Evolutionary conservation across 1,284 basidiomycete genomes (phyloP).

Genomic region (Trametes pubescens): DNA sequence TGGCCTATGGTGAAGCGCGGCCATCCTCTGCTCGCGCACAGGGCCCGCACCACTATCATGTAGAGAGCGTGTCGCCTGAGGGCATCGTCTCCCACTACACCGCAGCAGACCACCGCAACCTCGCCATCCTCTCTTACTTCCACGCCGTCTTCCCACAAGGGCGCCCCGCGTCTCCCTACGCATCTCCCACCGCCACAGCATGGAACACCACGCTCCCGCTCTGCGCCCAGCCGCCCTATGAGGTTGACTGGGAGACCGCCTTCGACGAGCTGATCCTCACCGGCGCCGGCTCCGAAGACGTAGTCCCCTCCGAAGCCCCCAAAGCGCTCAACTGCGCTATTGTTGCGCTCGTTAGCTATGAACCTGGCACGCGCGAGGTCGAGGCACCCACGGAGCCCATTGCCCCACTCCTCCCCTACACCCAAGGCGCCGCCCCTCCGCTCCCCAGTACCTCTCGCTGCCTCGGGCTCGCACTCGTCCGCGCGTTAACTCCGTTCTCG

Average conservation of each 20-base stretch:
- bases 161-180: conserved; percentile 25
- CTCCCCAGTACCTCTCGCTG: conserved; percentile 65
- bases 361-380: conserved; percentile 50
- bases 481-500: conserved; percentile 58
- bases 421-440: conserved; percentile 60
- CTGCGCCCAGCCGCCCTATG: conserved; percentile 72
- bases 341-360: conserved; percentile 73
- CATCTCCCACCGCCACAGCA: conserved; percentile 46
- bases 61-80: conserved; percentile 49
- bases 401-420: conserved; percentile 57
- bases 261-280: conserved; percentile 71
- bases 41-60: conserved; percentile 12
- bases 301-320: conserved; percentile 69
- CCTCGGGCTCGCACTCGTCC: conserved; percentile 77
- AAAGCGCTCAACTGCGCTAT: conserved; percentile 84
- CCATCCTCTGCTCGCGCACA: background rate
- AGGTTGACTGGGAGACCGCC: conserved; percentile 61
- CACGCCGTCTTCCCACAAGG: conserved; percentile 62
- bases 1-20: background rate
- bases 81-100: conserved; percentile 58
- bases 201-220: conserved; percentile 83
- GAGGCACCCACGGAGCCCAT: conserved; percentile 5
- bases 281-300: conserved; percentile 80
- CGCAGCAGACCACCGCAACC: conserved; percentile 76
- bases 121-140: conserved; percentile 86